Evolutionary conservation across 2,329 filamentous ascomycete species (phyloP).

Genomic region (Epichloe hybrida): DNA sequence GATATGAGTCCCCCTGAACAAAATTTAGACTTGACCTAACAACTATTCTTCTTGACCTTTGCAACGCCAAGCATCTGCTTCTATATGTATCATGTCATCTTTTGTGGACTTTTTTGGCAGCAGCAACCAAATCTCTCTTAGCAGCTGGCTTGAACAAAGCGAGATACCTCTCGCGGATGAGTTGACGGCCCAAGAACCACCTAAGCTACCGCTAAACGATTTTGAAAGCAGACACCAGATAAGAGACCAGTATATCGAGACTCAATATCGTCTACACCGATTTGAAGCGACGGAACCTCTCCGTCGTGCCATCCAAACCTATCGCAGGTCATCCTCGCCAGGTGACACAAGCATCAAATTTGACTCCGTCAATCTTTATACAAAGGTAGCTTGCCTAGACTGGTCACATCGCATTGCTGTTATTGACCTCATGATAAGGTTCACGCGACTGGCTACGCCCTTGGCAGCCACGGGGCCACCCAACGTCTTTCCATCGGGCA

Average conservation of each 20-base stretch:
- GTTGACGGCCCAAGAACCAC: constrained; percentile 9
- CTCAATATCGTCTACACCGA: constrained; percentile 62
- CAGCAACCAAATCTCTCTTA: neutral
- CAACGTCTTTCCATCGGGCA: constrained; percentile 33
- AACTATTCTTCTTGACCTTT: too few species aligned
- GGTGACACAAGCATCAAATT: constrained; percentile 21
- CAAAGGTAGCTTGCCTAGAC: constrained; percentile 38
- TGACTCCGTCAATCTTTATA: constrained; percentile 53
- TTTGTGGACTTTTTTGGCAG: constrained; percentile 1
- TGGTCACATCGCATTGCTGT: neutral
- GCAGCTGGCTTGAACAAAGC: constrained; percentile 1
- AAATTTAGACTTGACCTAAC: too few species aligned
- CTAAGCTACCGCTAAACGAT: constrained; percentile 7
- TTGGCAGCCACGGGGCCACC: constrained; percentile 46
- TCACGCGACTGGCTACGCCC: constrained; percentile 49
- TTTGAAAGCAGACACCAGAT: constrained; percentile 1
- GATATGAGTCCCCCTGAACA: too few species aligned
- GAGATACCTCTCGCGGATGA: constrained; percentile 15
- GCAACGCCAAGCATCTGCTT: neutral
- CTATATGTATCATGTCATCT: neutral
- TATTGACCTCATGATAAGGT: constrained; percentile 33
- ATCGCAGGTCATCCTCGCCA: constrained; percentile 21
- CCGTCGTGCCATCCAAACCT: constrained; percentile 47
- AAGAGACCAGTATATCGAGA: constrained; percentile 46
- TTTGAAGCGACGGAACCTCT: constrained; percentile 61